Conservation (phyloP, 768 basidiomycete genomes). For the Vararia minispora region DNA sequence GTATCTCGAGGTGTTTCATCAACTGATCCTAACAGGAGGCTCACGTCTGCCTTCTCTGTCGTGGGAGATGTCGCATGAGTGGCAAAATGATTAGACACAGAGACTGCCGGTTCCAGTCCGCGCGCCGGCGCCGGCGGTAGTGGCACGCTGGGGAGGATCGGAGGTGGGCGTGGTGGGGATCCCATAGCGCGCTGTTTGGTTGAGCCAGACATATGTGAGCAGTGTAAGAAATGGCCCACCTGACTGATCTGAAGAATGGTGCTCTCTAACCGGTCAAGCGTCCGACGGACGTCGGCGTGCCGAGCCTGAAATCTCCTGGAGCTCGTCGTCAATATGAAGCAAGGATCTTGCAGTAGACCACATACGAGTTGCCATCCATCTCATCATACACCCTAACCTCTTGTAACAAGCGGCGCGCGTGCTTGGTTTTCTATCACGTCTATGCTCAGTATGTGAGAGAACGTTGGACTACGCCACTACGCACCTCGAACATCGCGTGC, state of each 20-base stretch:
- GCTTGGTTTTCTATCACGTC: constrained; percentile 7
- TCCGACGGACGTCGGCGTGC: constrained; percentile 34
- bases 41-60: background rate
- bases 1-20: constrained; percentile 5
- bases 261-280: constrained; percentile 44
- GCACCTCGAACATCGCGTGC: constrained; percentile 45
- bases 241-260: constrained; percentile 41
- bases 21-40: constrained; percentile 6
- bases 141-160: constrained; percentile 45
- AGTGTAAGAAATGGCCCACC: constrained; percentile 23
- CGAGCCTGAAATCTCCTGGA: constrained; percentile 31
- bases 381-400: constrained; percentile 7
- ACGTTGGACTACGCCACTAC: constrained; percentile 14
- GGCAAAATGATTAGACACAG: constrained; percentile 15
- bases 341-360: background rate
- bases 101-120: constrained; percentile 5
- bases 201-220: background rate
- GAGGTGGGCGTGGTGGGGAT: constrained; percentile 28
- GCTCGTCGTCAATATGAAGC: background rate
- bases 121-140: constrained; percentile 23
- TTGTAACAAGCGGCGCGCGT: constrained; percentile 5
- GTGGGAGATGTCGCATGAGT: background rate
- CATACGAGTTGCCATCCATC: constrained; percentile 4
- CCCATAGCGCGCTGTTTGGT: no score
- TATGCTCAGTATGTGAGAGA: background rate